These are phyloP conservation scores for Geotrichum siamense DNA, from an alignment of 1,139 yeast genomes.

Conservation along the genomic window DNA sequence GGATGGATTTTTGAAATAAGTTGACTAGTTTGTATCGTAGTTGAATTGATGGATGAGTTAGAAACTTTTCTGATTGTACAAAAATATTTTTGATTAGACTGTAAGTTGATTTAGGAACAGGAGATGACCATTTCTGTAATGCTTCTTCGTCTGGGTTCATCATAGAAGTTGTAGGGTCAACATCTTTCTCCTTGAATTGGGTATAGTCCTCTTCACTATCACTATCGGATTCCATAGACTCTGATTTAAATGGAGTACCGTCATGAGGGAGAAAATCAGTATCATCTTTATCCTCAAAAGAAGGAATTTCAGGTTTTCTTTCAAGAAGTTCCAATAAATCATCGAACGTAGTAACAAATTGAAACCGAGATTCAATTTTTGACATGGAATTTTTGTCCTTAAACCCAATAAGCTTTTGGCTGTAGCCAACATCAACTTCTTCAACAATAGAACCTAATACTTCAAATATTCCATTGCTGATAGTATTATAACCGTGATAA, in stretches of 20 bases:
- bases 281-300: conserved; percentile 27
- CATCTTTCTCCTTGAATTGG: conserved; percentile 26
- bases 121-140: conserved; percentile 50
- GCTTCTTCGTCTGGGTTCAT: conserved; percentile 29
- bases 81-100: conserved; percentile 52
- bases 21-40: conserved; percentile 52
- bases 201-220: conserved; percentile 23
- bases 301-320: conserved; percentile 15
- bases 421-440: conserved; percentile 43
- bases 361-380: conserved; percentile 5
- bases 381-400: conserved; percentile 9
- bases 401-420: conserved; percentile 14
- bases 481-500: conserved; percentile 69
- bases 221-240: conserved; percentile 27
- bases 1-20: conserved; percentile 46
- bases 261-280: conserved; percentile 36
- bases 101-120: conserved; percentile 55
- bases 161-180: conserved; percentile 24
- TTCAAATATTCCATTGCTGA: conserved; percentile 68
- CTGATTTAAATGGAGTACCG: conserved; percentile 13
- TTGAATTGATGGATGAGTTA: conserved; percentile 58
- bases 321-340: conserved; percentile 22
- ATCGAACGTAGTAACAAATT: conserved; percentile 20
- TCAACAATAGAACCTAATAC: conserved; percentile 59
- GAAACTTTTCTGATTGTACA: conserved; percentile 60